Conservation (phyloP, 2,329 filamentous ascomycete genomes). For the Pseudocercospora crystallina region DNA sequence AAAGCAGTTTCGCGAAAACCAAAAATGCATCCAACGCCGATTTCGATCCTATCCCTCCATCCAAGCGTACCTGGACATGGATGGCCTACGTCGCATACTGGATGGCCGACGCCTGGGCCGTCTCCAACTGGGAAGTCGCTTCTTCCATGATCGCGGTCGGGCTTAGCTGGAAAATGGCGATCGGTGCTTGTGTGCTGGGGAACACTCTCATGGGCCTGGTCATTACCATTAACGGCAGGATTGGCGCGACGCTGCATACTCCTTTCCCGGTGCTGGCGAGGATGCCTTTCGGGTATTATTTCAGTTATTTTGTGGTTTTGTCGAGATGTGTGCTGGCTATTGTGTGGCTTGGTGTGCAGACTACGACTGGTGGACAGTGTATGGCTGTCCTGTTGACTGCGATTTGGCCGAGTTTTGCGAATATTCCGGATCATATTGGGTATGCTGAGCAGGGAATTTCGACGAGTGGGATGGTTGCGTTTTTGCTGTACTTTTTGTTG, state of each 20-base stretch:
- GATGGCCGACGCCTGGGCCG: slow-evolving; percentile 44
- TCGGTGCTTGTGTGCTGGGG: slow-evolving; percentile 37
- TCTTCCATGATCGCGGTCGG: slow-evolving; percentile 53
- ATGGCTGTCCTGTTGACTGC: slow-evolving; percentile 36
- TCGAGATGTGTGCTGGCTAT: slow-evolving; percentile 33
- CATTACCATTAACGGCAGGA: slow-evolving; percentile 54
- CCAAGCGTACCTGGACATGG: slow-evolving; percentile 39
- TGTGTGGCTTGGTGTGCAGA: slow-evolving; percentile 35
- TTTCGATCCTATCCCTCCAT: slow-evolving; percentile 40
- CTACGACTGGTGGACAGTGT: slow-evolving; percentile 28
- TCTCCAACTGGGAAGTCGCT: slow-evolving; percentile 42
- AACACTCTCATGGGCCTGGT: slow-evolving; percentile 30
- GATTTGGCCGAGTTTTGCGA: slow-evolving; percentile 58
- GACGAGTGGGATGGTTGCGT: slow-evolving; percentile 55
- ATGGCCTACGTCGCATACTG: slow-evolving; percentile 39
- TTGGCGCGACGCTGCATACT: slow-evolving; percentile 55
- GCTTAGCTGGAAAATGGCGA: slow-evolving; percentile 56
- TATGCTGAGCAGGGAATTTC: slow-evolving; percentile 53
- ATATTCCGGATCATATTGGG: slow-evolving; percentile 52
- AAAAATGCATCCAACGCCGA: slow-evolving; percentile 39
- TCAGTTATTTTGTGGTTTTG: slow-evolving; percentile 36
- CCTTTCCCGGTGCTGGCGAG: slow-evolving; percentile 58
- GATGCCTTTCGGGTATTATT: slow-evolving; percentile 58
- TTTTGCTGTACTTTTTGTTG: slow-evolving; percentile 57
- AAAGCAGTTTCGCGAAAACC: slow-evolving; percentile 37